phyloP scores from a whole-genome alignment of 1,284 basidiomycete genomes.

The Meripilus lineatus region DNA sequence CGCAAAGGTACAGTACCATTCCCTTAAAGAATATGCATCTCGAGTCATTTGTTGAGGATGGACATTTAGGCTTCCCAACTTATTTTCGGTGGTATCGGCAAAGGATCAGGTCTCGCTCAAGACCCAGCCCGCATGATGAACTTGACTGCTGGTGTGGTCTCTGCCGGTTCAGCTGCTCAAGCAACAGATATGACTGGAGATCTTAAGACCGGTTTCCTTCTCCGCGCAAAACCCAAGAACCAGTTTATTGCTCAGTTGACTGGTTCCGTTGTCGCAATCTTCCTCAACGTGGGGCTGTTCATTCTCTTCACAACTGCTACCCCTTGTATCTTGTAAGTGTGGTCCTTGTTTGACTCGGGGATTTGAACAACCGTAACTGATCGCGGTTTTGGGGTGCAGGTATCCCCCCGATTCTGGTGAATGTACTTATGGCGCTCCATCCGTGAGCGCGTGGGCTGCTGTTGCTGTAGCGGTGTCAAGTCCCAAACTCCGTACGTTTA shows the following conservation, averaged over 20 bases:
- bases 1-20: conserved; percentile 42
- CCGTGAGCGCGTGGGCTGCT: conserved; percentile 59
- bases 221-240: conserved; percentile 60
- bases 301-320: conserved; percentile 61
- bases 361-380: no score
- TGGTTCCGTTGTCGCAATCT: conserved; percentile 53
- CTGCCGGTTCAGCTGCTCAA: conserved; percentile 56
- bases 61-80: conserved; percentile 55
- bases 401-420: conserved; percentile 24
- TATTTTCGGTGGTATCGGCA: conserved; percentile 56
- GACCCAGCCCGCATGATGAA: conserved; percentile 48
- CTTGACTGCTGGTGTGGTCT: conserved; percentile 53
- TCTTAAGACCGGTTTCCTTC: conserved; percentile 67
- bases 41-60: no score
- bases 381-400: no score
- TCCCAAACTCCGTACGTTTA: conserved; percentile 37
- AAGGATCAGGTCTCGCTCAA: conserved; percentile 34
- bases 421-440: conserved; percentile 57
- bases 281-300: conserved; percentile 55
- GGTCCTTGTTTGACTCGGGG: no score
- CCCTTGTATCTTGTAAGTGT: conserved; percentile 63
- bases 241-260: conserved; percentile 63
- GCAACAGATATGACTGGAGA: conserved; percentile 71
- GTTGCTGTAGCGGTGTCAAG: conserved; percentile 53
- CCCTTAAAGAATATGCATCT: no score